Conservation (phyloP, 495 filamentous ascomycete species). For the Penicillium ucsense region DNA sequence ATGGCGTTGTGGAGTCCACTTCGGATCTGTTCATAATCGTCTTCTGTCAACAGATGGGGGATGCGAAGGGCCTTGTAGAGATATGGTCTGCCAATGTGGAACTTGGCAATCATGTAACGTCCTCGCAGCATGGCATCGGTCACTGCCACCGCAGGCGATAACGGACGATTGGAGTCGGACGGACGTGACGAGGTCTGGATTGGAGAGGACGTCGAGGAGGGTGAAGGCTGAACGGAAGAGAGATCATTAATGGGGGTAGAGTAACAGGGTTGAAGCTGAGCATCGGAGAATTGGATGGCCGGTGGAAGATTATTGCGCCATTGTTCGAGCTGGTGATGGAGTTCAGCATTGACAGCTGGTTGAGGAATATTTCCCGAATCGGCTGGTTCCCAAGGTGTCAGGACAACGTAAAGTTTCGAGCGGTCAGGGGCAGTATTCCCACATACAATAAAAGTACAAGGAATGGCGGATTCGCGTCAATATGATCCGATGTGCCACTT, state of each 20-base stretch:
- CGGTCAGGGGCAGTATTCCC: not conserved
- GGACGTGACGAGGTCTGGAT: conserved; percentile 11
- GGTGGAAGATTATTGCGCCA: conserved; percentile 38
- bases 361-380: conserved; percentile 37
- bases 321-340: conserved; percentile 38
- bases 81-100: conserved; percentile 41
- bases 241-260: conserved; percentile 6
- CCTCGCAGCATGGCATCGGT: conserved; percentile 40
- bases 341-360: conserved; percentile 35
- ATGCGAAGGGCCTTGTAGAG: conserved; percentile 38
- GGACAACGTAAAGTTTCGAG: not conserved
- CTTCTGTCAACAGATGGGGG: conserved; percentile 29
- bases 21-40: conserved; percentile 36
- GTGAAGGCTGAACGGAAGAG: conserved; percentile 13
- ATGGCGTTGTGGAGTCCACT: conserved; percentile 35
- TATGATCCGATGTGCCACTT: conserved; percentile 41
- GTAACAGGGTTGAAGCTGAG: conserved; percentile 9
- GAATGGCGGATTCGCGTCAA: conserved; percentile 39
- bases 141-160: conserved; percentile 31
- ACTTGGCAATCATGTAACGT: conserved; percentile 36
- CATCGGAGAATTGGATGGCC: conserved; percentile 30
- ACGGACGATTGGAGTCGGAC: conserved; percentile 16
- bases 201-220: conserved; percentile 18
- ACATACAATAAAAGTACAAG: conserved; percentile 39
- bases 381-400: conserved; percentile 16